A percentile compares a stretch with the other conserved stretches of the same genome.
Evolutionary conservation across 805 yeast species (phyloP).

Genomic region (Nakazawaea wickerhamii): DNA sequence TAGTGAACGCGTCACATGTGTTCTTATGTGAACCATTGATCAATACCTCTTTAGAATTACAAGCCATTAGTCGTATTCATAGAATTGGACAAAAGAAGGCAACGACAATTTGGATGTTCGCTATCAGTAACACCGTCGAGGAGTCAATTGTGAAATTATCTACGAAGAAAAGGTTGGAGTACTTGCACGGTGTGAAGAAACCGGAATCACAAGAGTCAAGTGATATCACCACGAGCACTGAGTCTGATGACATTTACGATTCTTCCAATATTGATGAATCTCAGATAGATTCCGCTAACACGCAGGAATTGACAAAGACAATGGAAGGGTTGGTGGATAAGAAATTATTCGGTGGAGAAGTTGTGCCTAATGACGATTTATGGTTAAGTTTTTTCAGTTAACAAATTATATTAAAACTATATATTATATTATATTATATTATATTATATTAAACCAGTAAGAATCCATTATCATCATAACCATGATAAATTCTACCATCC

Average conservation of each 20-base stretch:
- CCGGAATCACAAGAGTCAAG: slow-evolving; percentile 19
- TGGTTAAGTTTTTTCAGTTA: slow-evolving; percentile 56
- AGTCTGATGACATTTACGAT: too few species aligned
- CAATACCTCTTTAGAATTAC: slow-evolving; percentile 80
- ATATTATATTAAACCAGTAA: slow-evolving; percentile 42
- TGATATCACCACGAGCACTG: neutral
- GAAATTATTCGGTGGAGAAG: slow-evolving; percentile 48
- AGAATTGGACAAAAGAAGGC: slow-evolving; percentile 81
- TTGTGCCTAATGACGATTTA: slow-evolving; percentile 50
- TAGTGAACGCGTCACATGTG: slow-evolving; percentile 89
- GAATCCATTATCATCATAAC: slow-evolving; percentile 60
- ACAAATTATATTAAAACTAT: neutral
- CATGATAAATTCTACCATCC: slow-evolving; percentile 63
- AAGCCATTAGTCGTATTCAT: slow-evolving; percentile 88
- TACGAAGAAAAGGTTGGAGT: slow-evolving; percentile 51
- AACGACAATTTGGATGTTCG: slow-evolving; percentile 91
- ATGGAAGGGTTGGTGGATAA: slow-evolving; percentile 44
- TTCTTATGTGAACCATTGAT: slow-evolving; percentile 90
- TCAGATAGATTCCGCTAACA: slow-evolving; percentile 41
- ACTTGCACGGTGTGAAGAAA: slow-evolving; percentile 26
- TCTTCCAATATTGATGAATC: slow-evolving; percentile 16
- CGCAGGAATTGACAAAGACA: slow-evolving; percentile 49
- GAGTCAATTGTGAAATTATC: slow-evolving; percentile 75
- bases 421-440: slow-evolving; percentile 25
- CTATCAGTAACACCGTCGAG: slow-evolving; percentile 79